These are phyloP conservation scores for Diplocarpon mali DNA, from an alignment of 2,329 filamentous ascomycete species.

Conservation along the genomic window DNA sequence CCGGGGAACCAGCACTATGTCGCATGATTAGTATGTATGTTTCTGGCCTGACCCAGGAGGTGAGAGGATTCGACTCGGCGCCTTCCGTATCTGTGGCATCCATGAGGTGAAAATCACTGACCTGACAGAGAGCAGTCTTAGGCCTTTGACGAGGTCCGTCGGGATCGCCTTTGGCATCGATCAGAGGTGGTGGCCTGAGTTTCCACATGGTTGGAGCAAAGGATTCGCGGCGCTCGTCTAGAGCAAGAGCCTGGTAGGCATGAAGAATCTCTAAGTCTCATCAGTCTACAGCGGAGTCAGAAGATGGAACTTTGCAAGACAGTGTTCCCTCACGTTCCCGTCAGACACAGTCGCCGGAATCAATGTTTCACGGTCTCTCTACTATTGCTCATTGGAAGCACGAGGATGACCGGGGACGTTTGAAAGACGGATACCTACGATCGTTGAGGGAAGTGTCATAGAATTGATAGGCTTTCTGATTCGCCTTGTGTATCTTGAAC, in stretches of 20 bases:
- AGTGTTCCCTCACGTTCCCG: no score
- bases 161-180: background rate
- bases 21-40: no score
- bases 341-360: no score
- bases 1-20: conserved; percentile 20
- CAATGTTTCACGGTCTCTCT: no score
- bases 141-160: conserved; percentile 11
- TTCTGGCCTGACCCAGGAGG: no score
- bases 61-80: background rate
- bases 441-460: conserved; percentile 25
- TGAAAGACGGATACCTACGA: conserved; percentile 10
- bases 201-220: conserved; percentile 30
- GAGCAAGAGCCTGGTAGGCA: conserved; percentile 38
- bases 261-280: conserved; percentile 29
- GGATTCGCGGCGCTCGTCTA: conserved; percentile 34
- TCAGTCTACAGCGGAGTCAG: background rate
- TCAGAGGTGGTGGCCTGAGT: background rate
- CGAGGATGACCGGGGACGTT: background rate
- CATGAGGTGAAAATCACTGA: no score
- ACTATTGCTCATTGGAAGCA: no score
- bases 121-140: conserved; percentile 5
- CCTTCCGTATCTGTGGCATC: no score
- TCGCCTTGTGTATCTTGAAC: conserved; percentile 3
- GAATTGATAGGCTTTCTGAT: conserved; percentile 30
- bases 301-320: no score